phyloP scores from a whole-genome alignment of 305 asterid genomes.

The Andrographis paniculata region DNA sequence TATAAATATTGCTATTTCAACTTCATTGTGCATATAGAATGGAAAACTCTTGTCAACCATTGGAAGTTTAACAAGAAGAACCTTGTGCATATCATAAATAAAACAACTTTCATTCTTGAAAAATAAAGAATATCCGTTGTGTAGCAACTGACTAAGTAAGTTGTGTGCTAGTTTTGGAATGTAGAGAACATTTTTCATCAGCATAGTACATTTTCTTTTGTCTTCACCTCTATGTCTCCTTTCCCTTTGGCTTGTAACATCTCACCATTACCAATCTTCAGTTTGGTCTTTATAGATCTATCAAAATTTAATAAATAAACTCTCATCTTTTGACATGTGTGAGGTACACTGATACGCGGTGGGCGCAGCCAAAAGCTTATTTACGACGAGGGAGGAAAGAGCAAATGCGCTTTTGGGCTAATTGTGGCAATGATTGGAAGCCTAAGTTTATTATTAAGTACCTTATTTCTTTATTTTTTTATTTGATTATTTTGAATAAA shows the following conservation, averaged over 20 bases:
- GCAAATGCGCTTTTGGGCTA: too few species aligned
- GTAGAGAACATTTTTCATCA: too few species aligned
- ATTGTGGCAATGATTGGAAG: too few species aligned
- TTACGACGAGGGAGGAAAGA: too few species aligned
- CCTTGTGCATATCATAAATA: neutral
- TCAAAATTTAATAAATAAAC: too few species aligned
- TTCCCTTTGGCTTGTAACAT: constrained; percentile 5
- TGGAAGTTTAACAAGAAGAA: neutral
- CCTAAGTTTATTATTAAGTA: too few species aligned
- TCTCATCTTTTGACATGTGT: constrained; percentile 1
- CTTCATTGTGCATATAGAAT: neutral
- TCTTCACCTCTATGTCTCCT: neutral
- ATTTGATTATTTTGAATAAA: too few species aligned
- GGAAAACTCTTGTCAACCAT: neutral
- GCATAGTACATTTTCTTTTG: neutral
- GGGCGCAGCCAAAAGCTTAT: too few species aligned
- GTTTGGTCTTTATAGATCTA: too few species aligned
- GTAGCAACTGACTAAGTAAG: neutral
- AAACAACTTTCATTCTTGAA: neutral
- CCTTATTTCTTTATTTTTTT: too few species aligned
- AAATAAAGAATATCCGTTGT: neutral
- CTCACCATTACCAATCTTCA: too few species aligned
- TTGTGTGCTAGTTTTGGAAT: neutral
- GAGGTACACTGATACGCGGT: too few species aligned
- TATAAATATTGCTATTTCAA: neutral